Base-by-base conservation (phyloP, 1,284 basidiomycete genomes). In the Cutaneotrichosporon sp. region DNA sequence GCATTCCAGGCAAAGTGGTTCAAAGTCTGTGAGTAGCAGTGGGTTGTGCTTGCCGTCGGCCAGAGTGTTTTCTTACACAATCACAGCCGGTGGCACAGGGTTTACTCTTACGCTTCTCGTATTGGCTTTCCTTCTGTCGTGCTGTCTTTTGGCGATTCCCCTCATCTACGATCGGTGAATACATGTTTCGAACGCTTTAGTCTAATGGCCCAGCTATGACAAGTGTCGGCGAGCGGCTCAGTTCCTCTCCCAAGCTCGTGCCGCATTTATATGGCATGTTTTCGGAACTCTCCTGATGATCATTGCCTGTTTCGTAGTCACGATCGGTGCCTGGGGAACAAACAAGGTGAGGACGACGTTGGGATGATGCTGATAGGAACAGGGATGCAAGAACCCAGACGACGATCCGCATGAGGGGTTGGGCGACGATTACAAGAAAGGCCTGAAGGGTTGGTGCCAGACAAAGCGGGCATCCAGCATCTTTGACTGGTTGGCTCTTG, bases 401-500 rank as follows among this genome's bases (percentile, higher is more conserved):
- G 80, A 85, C 12, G 52, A 54, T 42, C 42, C 47, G 82, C 77
- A 87, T 66, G 81, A 83, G 2, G 77, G 78, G 22, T 79, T 81
- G n/a, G 87, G 88, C 9, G 80, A 84, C 46, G 80, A 76, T 51
- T 94, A 85, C 72, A 81, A 81, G 62, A 78, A 79, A 12, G 87
- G 78, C 8, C 77, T 94, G 7, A 70, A 79, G 12, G 82, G 85
- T 1, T 93, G 87, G 86, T 94, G 90, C 73, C 83, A 79, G 58
- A 92, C 90, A 8, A 92, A 93, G 77, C 90, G 89, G 66, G 90
- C 90, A 4, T 87, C 81, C 0, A 82, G 82, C 8, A 81, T 91
- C 49, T 92, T 94, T 74, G 86, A 90, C 69, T 92, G 90, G 90
- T 33, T 58, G 17, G 46, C 52, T 14, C 50, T 63, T 13, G 51